Evolutionary conservation across 2,329 filamentous ascomycete genomes (phyloP), one percentile per base, ranked within the genome.

Genomic region (Fonsecaea pedrosoi): DNA sequence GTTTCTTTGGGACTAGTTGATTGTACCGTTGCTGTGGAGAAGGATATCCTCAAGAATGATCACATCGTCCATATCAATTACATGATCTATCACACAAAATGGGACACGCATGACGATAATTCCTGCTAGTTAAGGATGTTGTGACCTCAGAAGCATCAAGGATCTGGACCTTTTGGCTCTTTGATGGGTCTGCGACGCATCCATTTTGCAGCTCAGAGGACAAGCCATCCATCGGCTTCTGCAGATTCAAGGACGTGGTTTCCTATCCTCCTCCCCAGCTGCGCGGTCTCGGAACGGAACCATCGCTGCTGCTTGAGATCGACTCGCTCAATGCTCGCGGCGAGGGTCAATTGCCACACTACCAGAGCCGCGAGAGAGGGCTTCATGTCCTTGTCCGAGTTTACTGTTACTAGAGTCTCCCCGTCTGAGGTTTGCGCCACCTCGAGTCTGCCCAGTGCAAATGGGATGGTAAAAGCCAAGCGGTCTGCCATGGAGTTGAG

Each of bases 331-430:
- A 73, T n/a, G 40, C 68, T 70, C 34, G 70, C 67, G 13, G 70
- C 73, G 60, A 74, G 65, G 30, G 58, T 67, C n/a, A 75, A 53
- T 30, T 70, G 69, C 71, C 72, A 71, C 34, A 69, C 62, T n/a
- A 64, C 21, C 57, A 67, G 32, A 30, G 13, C 35, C 1, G 67
- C 68, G 15, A 69, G 21, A 61, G 64, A 69, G 30, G 72, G 72
- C 56, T 64, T 71, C 21, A 71, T 69, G 6, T 69, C 65, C 9
- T 69, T 50, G 38, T 69, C 54, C 10, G 10, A 60, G 21, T 59
- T 58, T 34, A 75, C 75, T 5, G 48, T 21, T 7, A 35, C 62
- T 89, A 90, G 84, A 30, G 37, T 25, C 37, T 25, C 30, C 30
- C n/a, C 12, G 35, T 9, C n/a, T 50, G 21, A 15, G 10, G 13